A percentile compares a stretch with the other conserved stretches of the same genome.
Conservation (phyloP, 106 monocot genomes). For the Dioscorea zingiberensis region DNA sequence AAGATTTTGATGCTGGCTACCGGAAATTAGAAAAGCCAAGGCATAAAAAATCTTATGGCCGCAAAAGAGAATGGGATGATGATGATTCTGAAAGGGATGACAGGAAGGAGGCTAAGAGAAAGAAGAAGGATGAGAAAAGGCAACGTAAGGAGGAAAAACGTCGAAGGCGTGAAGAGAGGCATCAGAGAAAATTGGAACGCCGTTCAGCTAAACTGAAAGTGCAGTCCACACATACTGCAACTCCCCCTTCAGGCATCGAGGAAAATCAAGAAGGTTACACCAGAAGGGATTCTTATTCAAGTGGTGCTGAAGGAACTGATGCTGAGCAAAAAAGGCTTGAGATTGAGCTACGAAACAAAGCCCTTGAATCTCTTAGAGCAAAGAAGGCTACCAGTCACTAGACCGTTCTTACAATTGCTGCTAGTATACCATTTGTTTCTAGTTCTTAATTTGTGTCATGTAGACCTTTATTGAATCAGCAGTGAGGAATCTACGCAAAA, state of each 20-base stretch:
- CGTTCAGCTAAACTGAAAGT: slow-evolving; percentile 47
- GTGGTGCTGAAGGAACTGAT: slow-evolving; percentile 28
- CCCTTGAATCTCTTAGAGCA: slow-evolving; percentile 80
- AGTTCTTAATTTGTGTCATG: too few relatives aligned
- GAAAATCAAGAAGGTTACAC: slow-evolving; percentile 16
- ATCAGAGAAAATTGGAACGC: slow-evolving; percentile 52
- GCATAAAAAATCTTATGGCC: slow-evolving; percentile 40
- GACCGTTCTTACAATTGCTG: slow-evolving; percentile 1
- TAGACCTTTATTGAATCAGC: too few relatives aligned
- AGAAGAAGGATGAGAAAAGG: slow-evolving; percentile 61
- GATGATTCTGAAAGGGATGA: slow-evolving; percentile 44
- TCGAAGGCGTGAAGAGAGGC: slow-evolving; percentile 75
- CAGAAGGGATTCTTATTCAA: slow-evolving; percentile 24
- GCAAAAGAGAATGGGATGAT: slow-evolving; percentile 34
- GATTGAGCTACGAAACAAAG: slow-evolving; percentile 78
- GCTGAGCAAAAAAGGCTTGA: slow-evolving; percentile 80
- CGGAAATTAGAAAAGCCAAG: slow-evolving; percentile 24
- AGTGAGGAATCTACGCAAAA: too few relatives aligned
- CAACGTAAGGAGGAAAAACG: slow-evolving; percentile 73
- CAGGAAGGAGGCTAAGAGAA: slow-evolving; percentile 58
- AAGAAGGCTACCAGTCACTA: slow-evolving; percentile 71
- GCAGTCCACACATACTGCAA: slow-evolving; percentile 35
- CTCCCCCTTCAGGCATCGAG: slow-evolving; percentile 37
- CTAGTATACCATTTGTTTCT: too few relatives aligned
- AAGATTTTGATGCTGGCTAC: slow-evolving; percentile 14